Percentiles rank a stretch among this genome's conserved stretches.
phyloP scores from a whole-genome alignment of 192 early-diverging fungal genomes.

The Dimargaris cristalligena region DNA sequence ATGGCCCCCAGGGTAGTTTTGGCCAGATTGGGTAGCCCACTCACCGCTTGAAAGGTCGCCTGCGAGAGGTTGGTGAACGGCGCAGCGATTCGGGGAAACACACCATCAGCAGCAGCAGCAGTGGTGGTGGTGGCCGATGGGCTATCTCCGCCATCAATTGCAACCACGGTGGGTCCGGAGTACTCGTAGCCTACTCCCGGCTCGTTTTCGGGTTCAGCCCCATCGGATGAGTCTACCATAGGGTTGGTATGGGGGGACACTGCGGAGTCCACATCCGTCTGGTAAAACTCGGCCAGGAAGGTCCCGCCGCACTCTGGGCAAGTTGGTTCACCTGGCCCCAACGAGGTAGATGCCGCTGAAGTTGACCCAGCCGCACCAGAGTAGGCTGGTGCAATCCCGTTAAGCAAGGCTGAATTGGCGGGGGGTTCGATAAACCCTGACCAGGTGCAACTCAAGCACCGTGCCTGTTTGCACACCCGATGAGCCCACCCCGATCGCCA shows the following conservation, averaged over 20 bases:
- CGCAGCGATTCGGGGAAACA: neutral
- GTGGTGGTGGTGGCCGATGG: no score
- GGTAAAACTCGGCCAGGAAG: constrained; percentile 29
- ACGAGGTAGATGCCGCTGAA: constrained; percentile 4
- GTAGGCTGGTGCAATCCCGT: neutral
- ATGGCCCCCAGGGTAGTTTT: neutral
- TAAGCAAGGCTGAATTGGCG: constrained; percentile 11
- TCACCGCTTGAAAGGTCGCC: constrained; percentile 5
- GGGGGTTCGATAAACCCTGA: constrained; percentile 19
- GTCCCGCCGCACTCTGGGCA: constrained; percentile 22
- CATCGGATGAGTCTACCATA: constrained; percentile 8
- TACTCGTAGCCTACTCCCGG: constrained; percentile 1
- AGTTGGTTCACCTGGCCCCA: constrained; percentile 12
- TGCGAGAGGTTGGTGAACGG: neutral
- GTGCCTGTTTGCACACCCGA: constrained; percentile 23
- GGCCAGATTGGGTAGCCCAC: constrained; percentile 10
- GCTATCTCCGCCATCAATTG: no score
- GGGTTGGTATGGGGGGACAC: neutral
- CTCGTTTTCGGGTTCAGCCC: constrained; percentile 12
- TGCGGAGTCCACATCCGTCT: constrained; percentile 11
- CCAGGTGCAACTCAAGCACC: constrained; percentile 29
- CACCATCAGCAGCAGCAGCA: no score
- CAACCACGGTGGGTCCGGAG: no score
- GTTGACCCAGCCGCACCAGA: neutral
- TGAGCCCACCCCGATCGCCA: neutral